phyloP scores from a whole-genome alignment of 805 yeast species.

The Yamadazyma olivae region DNA sequence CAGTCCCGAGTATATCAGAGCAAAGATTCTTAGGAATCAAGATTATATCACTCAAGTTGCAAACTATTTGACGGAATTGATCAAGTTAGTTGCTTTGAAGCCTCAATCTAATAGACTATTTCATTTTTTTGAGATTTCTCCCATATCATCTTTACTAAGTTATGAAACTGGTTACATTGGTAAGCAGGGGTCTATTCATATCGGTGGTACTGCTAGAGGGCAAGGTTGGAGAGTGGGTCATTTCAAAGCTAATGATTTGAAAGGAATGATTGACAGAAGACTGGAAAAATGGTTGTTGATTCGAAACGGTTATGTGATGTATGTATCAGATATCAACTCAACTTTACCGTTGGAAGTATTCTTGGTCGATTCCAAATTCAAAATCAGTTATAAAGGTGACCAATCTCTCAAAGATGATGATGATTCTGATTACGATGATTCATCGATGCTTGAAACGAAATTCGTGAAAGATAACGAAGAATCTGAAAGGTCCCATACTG shows the following conservation, averaged over 20 bases:
- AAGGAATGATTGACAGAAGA: conserved; percentile 87
- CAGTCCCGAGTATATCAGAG: conserved; percentile 29
- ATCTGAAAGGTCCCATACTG: conserved; percentile 32
- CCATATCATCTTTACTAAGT: conserved; percentile 77
- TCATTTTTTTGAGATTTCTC: conserved; percentile 87
- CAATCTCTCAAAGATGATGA: conserved; percentile 26
- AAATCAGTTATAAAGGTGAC: conserved; percentile 48
- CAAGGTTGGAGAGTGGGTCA: conserved; percentile 98
- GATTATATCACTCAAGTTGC: conserved; percentile 51
- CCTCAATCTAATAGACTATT: conserved; percentile 83
- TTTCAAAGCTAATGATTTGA: conserved; percentile 70
- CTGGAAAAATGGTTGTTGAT: conserved; percentile 90
- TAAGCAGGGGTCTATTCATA: conserved; percentile 81
- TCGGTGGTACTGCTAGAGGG: conserved; percentile 77
- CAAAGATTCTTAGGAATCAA: conserved; percentile 27
- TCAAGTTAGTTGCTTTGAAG: conserved; percentile 56
- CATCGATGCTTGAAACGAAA: conserved; percentile 24
- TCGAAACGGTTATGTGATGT: conserved; percentile 78
- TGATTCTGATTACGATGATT: conserved; percentile 46
- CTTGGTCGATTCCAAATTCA: conserved; percentile 75
- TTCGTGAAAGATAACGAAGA: conserved; percentile 20
- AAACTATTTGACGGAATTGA: conserved; percentile 62
- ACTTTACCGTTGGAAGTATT: conserved; percentile 91
- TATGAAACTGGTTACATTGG: conserved; percentile 81
- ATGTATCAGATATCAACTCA: conserved; percentile 81